Base-by-base conservation (phyloP, 148 eudicot genomes). In the Euryodendron excelsum region DNA sequence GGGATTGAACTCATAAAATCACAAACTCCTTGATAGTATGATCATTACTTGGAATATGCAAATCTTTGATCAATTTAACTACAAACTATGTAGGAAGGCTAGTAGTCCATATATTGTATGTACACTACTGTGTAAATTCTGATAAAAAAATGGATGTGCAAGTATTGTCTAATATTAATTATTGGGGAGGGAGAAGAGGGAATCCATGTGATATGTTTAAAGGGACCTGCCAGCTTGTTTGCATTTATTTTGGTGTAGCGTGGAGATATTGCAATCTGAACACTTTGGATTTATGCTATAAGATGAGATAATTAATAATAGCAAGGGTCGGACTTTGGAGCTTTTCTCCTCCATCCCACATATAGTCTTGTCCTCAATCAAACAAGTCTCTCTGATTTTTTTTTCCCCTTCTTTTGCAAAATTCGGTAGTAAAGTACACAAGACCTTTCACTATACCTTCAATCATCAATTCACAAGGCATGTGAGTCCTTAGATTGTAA, bases 181-280 rank as follows among this genome's bases (percentile, higher is more conserved):
- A 48, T 17, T 20, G 59, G 80, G 41, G 47, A 21, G 69, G 59
- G 70, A 45, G 75, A 53, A 52, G 48, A 36, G 36, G 81, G 81
- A 79, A 73, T 78, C 80, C 78, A 79, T 74, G 82, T 73, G 72
- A 74, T 52, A 37, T 36, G 76, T n/a, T 50, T 23, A 48, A 48
- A 18, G 27, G 34, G 45, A 14, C 0, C 28, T 74, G 82, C 78
- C 82, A 80, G 82, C 74, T 80, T 79, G 82, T 55, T 74, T 73
- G 73, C 72, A 66, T 55, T 63, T 27, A 20, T 56, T 48, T 65
- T 53, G 67, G 31, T 56, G 68, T 69, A 56, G 75, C 80, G 44
- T 69, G 69, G 31, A 14, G 27, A 27, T 70, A 68, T 69, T 75
- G 75, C 53, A 21, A 69, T 45, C 36, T 28, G 15, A 68, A 7